These are phyloP conservation scores for Lepidium africanum DNA, from an alignment of 345 rosid species.

Conservation along the genomic window DNA sequence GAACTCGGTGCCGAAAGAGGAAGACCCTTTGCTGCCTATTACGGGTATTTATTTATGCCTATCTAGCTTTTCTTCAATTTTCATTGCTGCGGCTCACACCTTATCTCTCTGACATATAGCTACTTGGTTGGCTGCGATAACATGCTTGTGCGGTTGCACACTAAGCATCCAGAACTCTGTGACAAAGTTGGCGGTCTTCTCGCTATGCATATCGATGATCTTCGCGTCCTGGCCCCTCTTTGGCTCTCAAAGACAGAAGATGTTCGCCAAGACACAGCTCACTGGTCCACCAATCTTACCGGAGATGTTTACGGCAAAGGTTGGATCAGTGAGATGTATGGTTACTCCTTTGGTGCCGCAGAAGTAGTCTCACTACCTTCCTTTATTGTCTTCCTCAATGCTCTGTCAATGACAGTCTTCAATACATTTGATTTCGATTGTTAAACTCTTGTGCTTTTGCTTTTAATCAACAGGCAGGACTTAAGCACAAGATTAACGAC, in stretches of 20 bases:
- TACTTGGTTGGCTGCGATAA: slow-evolving; percentile 94
- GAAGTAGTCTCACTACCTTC: slow-evolving; percentile 44
- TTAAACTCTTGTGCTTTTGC: background rate
- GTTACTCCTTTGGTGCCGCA: slow-evolving; percentile 99
- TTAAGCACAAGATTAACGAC: slow-evolving; percentile 80
- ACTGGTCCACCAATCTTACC: slow-evolving; percentile 90
- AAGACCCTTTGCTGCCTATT: slow-evolving; percentile 79
- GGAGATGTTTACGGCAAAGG: slow-evolving; percentile 96
- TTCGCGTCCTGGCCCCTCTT: slow-evolving; percentile 75
- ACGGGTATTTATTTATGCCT: slow-evolving; percentile 59
- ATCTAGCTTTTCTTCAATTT: background rate
- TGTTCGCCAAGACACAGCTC: slow-evolving; percentile 85
- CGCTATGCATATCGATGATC: slow-evolving; percentile 97
- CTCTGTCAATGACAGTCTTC: background rate
- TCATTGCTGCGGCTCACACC: background rate
- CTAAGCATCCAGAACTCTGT: slow-evolving; percentile 73
- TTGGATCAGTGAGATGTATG: slow-evolving; percentile 99
- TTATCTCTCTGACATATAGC: slow-evolving; percentile 26
- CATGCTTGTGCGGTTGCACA: slow-evolving; percentile 74
- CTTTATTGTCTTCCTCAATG: background rate
- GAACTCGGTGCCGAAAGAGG: slow-evolving; percentile 90
- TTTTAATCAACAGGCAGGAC: slow-evolving; percentile 63
- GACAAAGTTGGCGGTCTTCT: slow-evolving; percentile 99
- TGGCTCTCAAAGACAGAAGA: slow-evolving; percentile 99
- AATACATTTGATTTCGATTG: background rate